These are phyloP conservation scores for Serpula lacrymans DNA, from an alignment of 768 basidiomycete species.

Conservation along the genomic window DNA sequence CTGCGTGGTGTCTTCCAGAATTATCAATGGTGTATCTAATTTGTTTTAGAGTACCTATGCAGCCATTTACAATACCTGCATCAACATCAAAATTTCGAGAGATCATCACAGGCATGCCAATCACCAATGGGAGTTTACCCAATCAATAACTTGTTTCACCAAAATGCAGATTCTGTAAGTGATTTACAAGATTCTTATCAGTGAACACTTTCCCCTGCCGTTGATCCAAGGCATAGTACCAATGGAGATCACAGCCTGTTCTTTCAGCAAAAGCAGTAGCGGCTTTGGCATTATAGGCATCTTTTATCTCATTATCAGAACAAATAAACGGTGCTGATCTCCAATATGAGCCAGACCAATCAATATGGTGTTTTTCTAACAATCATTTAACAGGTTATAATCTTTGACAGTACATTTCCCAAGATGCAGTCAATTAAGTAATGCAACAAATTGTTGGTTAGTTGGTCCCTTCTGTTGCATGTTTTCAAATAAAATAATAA, in stretches of 20 bases:
- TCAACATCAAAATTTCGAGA: slow-evolving; percentile 35
- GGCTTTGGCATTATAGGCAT: slow-evolving; percentile 28
- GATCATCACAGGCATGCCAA: slow-evolving; percentile 35
- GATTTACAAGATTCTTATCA: slow-evolving; percentile 4
- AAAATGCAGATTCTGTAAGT: slow-evolving; percentile 14
- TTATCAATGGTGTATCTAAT: slow-evolving; percentile 21
- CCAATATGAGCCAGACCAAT: slow-evolving; percentile 16
- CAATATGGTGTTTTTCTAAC: slow-evolving; percentile 7
- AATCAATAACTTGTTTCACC: slow-evolving; percentile 28
- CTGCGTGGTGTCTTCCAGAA: slow-evolving; percentile 11
- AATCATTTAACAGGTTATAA: slow-evolving; percentile 13
- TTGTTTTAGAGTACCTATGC: slow-evolving; percentile 17
- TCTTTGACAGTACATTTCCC: slow-evolving; percentile 25
- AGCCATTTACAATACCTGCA: slow-evolving; percentile 12
- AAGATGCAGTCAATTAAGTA: slow-evolving; percentile 20
- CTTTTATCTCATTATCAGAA: slow-evolving; percentile 31
- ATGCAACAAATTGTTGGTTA: slow-evolving; percentile 15
- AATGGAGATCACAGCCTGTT: slow-evolving; percentile 15
- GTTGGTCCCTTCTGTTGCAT: slow-evolving; percentile 24
- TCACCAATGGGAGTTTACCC: slow-evolving; percentile 27
- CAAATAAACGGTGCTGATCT: slow-evolving; percentile 31
- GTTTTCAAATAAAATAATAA: slow-evolving; percentile 22
- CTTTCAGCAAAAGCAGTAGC: slow-evolving; percentile 22
- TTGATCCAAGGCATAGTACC: slow-evolving; percentile 28
- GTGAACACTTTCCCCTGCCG: slow-evolving; percentile 6